Percentiles rank a stretch among this genome's conserved stretches.
Evolutionary conservation across 176 grass and related monocot species (phyloP).

Genomic region (Chrysopogon serrulatus): DNA sequence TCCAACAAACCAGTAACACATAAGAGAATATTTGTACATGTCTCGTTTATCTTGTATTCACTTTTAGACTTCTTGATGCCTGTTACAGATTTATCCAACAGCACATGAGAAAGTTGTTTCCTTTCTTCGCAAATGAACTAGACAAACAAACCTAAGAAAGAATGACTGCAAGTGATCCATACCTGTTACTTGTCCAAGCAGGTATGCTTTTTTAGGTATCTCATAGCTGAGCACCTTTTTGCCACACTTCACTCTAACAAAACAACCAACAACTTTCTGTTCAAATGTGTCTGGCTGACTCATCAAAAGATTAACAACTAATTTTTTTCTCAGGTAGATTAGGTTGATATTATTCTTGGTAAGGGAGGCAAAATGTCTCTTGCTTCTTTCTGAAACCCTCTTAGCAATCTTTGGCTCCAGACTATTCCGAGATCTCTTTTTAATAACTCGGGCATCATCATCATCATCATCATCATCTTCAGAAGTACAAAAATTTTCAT

Average conservation of each 20-base stretch:
- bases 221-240: conserved; percentile 1
- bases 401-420: conserved; percentile 30
- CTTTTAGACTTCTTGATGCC: conserved; percentile 58
- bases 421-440: conserved; percentile 26
- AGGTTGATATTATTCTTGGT: conserved; percentile 51
- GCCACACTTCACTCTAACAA: conserved; percentile 60
- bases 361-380: conserved; percentile 51
- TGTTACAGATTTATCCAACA: conserved; percentile 30
- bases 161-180: conserved; percentile 26
- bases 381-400: conserved; percentile 40
- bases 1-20: conserved; percentile 42
- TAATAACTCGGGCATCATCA: conserved; percentile 7
- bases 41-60: conserved; percentile 60
- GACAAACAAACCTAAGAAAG: not conserved
- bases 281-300: conserved; percentile 62
- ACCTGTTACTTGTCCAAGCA: conserved; percentile 75
- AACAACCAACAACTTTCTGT: conserved; percentile 71
- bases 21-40: conserved; percentile 59
- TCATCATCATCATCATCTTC: conserved; percentile 35
- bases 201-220: conserved; percentile 35
- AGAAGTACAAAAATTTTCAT: conserved; percentile 16
- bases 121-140: conserved; percentile 18
- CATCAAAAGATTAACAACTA: conserved; percentile 62
- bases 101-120: conserved; percentile 7
- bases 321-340: conserved; percentile 64